Evolutionary conservation across 495 filamentous ascomycete species (phyloP), one percentile per base, ranked within the genome.

Genomic region (Chaetomium fimeti): DNA sequence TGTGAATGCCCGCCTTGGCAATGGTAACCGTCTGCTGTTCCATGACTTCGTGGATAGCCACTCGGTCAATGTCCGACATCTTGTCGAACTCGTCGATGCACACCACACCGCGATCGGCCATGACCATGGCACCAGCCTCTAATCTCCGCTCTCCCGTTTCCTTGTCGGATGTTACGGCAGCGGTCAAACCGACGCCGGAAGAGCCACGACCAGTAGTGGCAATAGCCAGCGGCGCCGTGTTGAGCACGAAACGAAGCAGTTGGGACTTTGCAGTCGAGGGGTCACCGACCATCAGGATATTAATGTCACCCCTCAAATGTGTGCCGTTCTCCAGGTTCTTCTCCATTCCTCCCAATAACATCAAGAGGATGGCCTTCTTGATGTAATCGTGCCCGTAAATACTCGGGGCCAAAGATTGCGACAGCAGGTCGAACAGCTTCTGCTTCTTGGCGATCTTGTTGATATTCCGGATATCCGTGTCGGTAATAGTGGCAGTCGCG

Each of bases 1-100:
- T 99, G 77, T 99, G 94, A 55, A 99, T 99, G 67, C 94, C 94
- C 5, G 94, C 94, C 78, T 99, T 99, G 29, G 94, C 94, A 70
- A 99, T 98, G 29, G 94, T 99, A 64, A 99, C 94, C 0, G 94
- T 99, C 74, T 99, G 94, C 79, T 99, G 94, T 77, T 99, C 94
- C 94, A 99, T 99, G 61, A 99, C 94, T 91, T 99, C 94, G 84
- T 99, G 94, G 70, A 99, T 99, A 53, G 94, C 94, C 24, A 99
- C 94, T 68, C 94, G 88, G 75, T 99, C 94, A 43, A 98, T 88
- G 75, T 98, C 94, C 66, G 90, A 95, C 94, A 99, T 99, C 78
- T 99, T 99, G 78, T 99, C 94, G 73, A 99, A 99, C 75, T 99
- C 94, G 75, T 99, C 94, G 69, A 99, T 99, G 78, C 94, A 99